Percentiles rank a stretch among this genome's conserved stretches.
phyloP scores from a whole-genome alignment of 2,329 filamentous ascomycete genomes.

The Talaromyces atroroseus region DNA sequence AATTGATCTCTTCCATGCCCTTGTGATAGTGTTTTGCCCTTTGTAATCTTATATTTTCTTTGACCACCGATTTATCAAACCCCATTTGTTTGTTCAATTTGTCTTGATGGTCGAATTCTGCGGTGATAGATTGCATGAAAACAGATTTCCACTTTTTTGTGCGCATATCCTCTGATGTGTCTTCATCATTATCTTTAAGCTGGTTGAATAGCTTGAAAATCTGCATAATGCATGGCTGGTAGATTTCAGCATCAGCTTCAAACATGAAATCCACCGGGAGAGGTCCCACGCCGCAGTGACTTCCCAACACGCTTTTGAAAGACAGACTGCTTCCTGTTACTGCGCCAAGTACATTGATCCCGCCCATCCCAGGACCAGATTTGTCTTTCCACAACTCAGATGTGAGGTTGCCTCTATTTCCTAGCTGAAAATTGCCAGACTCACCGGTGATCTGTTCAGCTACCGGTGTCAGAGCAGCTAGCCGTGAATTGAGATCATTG shows the following conservation, averaged over 20 bases:
- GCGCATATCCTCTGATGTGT: slow-evolving; percentile 13
- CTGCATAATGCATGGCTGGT: slow-evolving; percentile 30
- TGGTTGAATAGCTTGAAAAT: slow-evolving; percentile 28
- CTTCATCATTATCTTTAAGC: slow-evolving; percentile 14
- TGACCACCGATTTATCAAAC: slow-evolving; percentile 26
- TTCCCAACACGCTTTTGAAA: slow-evolving; percentile 28
- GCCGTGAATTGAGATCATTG: slow-evolving; percentile 17
- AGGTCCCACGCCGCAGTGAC: slow-evolving; percentile 27
- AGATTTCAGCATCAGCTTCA: slow-evolving; percentile 23
- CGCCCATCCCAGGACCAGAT: slow-evolving; percentile 24
- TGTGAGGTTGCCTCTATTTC: slow-evolving; percentile 7
- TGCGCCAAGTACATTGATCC: slow-evolving; percentile 26
- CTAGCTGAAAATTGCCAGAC: slow-evolving; percentile 14
- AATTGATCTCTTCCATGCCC: slow-evolving; percentile 32
- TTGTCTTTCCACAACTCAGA: slow-evolving; percentile 19
- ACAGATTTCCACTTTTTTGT: slow-evolving; percentile 26
- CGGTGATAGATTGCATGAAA: slow-evolving; percentile 29
- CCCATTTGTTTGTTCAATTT: slow-evolving; percentile 31
- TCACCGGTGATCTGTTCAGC: slow-evolving; percentile 28
- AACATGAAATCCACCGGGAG: slow-evolving; percentile 27
- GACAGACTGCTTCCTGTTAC: slow-evolving; percentile 27
- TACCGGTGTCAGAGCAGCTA: slow-evolving; percentile 24
- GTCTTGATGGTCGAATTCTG: slow-evolving; percentile 24
- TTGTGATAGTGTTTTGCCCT: slow-evolving; percentile 29
- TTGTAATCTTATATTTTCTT: slow-evolving; percentile 24